phyloP scores from a whole-genome alignment of 2,329 filamentous ascomycete genomes.

The Alternaria solani region DNA sequence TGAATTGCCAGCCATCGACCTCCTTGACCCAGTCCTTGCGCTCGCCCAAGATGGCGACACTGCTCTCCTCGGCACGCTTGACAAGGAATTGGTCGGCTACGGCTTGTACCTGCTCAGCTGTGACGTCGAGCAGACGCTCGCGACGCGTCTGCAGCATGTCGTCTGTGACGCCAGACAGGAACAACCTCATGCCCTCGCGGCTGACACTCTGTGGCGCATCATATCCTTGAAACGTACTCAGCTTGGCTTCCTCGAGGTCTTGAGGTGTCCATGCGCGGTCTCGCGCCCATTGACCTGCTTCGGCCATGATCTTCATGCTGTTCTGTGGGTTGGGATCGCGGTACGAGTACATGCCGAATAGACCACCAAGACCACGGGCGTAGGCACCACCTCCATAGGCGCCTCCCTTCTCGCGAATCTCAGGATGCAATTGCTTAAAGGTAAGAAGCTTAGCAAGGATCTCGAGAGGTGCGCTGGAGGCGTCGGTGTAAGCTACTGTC shows the following conservation, averaged over 20 bases:
- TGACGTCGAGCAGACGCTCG: conserved; percentile 87
- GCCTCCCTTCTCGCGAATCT: conserved; percentile 96
- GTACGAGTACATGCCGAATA: conserved; percentile 97
- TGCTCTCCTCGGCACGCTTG: conserved; percentile 69
- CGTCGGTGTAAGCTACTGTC: conserved; percentile 81
- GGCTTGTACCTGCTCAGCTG: conserved; percentile 76
- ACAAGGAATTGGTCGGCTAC: conserved; percentile 86
- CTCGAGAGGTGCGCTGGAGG: conserved; percentile 80
- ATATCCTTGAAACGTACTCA: conserved; percentile 89
- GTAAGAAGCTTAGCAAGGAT: conserved; percentile 91
- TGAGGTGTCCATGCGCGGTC: conserved; percentile 82
- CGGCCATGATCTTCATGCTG: conserved; percentile 82
- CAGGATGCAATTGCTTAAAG: conserved; percentile 95
- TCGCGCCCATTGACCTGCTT: conserved; percentile 82
- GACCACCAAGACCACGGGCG: conserved; percentile 77
- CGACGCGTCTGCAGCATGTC: conserved; percentile 88
- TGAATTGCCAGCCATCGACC: conserved; percentile 74
- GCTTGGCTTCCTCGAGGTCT: conserved; percentile 94
- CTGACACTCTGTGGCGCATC: conserved; percentile 90
- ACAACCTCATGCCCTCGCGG: conserved; percentile 84
- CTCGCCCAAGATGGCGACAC: conserved; percentile 80
- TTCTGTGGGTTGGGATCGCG: conserved; percentile 94
- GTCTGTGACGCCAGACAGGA: conserved; percentile 83
- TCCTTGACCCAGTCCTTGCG: conserved; percentile 75
- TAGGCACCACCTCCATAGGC: conserved; percentile 95